These are phyloP conservation scores for Thuidium tamariscinum DNA, from an alignment of 225 moss, liverwort and hornwort species.

Conservation along the genomic window DNA sequence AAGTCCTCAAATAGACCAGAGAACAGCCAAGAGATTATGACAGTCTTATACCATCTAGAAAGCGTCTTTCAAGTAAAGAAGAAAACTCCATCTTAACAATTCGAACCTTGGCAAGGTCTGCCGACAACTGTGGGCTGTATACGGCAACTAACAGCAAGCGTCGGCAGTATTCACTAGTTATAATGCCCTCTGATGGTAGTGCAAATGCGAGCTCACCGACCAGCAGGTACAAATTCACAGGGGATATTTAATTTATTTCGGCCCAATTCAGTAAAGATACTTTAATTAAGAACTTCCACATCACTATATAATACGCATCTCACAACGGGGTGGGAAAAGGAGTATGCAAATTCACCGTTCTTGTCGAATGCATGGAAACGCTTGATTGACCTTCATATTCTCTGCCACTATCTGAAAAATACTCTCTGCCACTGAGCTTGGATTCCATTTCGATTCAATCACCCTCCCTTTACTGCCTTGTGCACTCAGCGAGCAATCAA, in stretches of 20 bases:
- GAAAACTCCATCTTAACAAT: background rate
- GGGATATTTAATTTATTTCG: background rate
- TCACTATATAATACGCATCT: background rate
- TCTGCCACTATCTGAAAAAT: slow-evolving; percentile 32
- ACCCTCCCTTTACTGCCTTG: background rate
- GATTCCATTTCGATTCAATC: slow-evolving; percentile 25
- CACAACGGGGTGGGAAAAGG: background rate
- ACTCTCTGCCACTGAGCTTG: slow-evolving; percentile 31
- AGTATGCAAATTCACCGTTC: slow-evolving; percentile 19
- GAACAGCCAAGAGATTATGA: background rate
- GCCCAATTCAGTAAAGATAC: background rate
- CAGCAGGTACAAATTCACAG: background rate
- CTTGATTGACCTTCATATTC: slow-evolving; percentile 28
- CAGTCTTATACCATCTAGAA: background rate
- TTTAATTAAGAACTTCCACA: background rate
- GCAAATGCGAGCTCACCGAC: background rate
- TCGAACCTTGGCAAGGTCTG: background rate
- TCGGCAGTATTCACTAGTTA: background rate
- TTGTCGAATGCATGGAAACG: slow-evolving; percentile 21
- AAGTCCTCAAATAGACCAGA: background rate
- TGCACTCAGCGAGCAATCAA: background rate
- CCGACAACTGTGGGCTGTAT: background rate
- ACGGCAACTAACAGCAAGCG: background rate
- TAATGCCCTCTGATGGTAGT: background rate
- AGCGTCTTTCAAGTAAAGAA: background rate